These are phyloP conservation scores for Lepraria neglecta DNA, from an alignment of 495 filamentous ascomycete genomes.

Conservation along the genomic window DNA sequence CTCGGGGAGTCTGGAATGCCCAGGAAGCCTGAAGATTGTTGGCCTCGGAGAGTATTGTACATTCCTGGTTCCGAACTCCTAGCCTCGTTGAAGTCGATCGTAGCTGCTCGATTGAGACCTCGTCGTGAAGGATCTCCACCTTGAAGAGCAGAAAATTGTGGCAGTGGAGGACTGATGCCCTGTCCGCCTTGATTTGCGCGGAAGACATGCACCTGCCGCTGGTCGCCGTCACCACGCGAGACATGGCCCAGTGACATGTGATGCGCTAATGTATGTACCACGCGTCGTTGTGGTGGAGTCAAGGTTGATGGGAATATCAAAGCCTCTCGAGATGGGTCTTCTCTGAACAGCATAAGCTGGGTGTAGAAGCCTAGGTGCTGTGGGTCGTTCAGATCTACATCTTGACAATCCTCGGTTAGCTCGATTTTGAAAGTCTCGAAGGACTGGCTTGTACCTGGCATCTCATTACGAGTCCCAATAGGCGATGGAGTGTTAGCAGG, in stretches of 20 bases:
- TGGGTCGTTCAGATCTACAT: constrained; percentile 89
- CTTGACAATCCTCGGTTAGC: constrained; percentile 35
- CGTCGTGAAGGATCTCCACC: constrained; percentile 69
- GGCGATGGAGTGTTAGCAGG: constrained; percentile 69
- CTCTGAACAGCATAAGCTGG: constrained; percentile 81
- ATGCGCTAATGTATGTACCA: constrained; percentile 89
- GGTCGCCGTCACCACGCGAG: constrained; percentile 78
- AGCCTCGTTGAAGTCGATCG: constrained; percentile 95
- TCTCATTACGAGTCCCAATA: constrained; percentile 53
- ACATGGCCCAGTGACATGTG: constrained; percentile 87
- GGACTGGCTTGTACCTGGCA: constrained; percentile 49
- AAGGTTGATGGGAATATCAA: constrained; percentile 76
- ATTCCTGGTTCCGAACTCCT: constrained; percentile 61
- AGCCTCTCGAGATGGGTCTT: constrained; percentile 66
- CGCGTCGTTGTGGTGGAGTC: constrained; percentile 74
- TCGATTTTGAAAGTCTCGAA: neutral
- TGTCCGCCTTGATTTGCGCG: constrained; percentile 54
- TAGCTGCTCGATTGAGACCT: constrained; percentile 84
- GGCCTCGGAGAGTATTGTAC: constrained; percentile 66
- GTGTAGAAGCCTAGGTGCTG: constrained; percentile 81
- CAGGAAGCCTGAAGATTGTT: constrained; percentile 64
- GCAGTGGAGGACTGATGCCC: constrained; percentile 62
- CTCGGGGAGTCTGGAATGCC: constrained; percentile 80
- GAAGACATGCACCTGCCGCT: constrained; percentile 82
- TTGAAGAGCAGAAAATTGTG: constrained; percentile 52